phyloP scores from a whole-genome alignment of 768 basidiomycete genomes.

The Xerocomus spinulosus region DNA sequence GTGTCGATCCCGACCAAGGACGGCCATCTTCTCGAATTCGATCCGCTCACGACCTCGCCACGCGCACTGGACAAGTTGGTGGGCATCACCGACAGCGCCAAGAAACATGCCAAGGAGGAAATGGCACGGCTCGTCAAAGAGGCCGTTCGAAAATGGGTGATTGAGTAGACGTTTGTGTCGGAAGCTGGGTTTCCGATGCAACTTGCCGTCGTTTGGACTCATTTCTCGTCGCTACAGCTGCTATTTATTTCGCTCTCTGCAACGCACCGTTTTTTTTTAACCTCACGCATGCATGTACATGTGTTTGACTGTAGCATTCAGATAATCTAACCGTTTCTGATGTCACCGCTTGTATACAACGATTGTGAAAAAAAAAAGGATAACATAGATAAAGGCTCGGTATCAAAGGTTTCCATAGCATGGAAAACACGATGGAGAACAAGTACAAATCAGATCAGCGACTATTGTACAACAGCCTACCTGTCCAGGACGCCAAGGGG shows the following conservation, averaged over 20 bases:
- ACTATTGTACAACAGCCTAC: neutral
- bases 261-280: neutral
- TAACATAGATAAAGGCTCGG: neutral
- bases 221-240: neutral
- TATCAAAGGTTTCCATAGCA: neutral
- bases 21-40: slow-evolving; percentile 79
- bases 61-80: slow-evolving; percentile 69
- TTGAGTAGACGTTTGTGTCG: slow-evolving; percentile 28
- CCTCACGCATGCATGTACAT: neutral
- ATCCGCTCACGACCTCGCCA: slow-evolving; percentile 73
- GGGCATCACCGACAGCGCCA: slow-evolving; percentile 76
- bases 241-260: neutral
- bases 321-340: neutral
- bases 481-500: neutral
- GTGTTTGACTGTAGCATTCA: slow-evolving; percentile 2
- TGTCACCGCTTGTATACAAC: too few species aligned
- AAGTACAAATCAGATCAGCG: neutral
- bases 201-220: too few species aligned
- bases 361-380: too few species aligned
- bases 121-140: slow-evolving; percentile 69
- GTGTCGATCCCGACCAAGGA: slow-evolving; percentile 78
- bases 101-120: slow-evolving; percentile 75
- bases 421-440: neutral
- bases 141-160: slow-evolving; percentile 74
- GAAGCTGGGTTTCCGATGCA: neutral